These are phyloP conservation scores for Albizia julibrissin DNA, from an alignment of 306 rosid genomes.

Conservation along the genomic window DNA sequence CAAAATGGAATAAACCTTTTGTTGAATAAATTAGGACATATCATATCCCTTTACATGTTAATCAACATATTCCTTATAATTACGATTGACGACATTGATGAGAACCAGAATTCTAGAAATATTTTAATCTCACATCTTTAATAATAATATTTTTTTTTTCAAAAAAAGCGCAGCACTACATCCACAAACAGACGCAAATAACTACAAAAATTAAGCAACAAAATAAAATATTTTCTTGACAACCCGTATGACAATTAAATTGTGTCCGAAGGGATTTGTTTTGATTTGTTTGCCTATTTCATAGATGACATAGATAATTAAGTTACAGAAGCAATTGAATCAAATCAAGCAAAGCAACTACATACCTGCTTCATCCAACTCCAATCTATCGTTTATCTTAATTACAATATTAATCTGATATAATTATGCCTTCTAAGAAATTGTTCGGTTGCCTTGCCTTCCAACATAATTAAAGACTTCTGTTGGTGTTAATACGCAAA, in stretches of 20 bases:
- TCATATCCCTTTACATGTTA: not conserved
- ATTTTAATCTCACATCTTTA: not conserved
- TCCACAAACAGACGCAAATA: not conserved
- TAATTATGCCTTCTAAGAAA: not conserved
- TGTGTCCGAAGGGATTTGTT: not conserved
- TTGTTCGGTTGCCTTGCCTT: not conserved
- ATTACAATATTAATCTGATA: not conserved
- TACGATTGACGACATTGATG: not conserved
- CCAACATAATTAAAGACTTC: not conserved
- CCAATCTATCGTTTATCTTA: not conserved
- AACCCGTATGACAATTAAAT: not conserved
- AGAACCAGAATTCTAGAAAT: not conserved
- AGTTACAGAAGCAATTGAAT: not conserved
- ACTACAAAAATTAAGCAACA: not conserved
- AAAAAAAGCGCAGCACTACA: not conserved
- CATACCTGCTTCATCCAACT: not conserved
- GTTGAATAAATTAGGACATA: too few relatives aligned
- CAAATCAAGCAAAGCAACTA: not conserved
- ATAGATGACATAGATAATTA: not conserved
- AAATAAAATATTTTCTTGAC: not conserved
- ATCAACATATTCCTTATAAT: not conserved
- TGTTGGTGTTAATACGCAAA: too few relatives aligned
- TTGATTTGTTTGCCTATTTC: not conserved
- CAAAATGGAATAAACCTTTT: not conserved
- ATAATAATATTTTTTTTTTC: too few relatives aligned